Evolutionary conservation across 2,329 filamentous ascomycete species (phyloP).

Genomic region (Lachnellula willkommii): DNA sequence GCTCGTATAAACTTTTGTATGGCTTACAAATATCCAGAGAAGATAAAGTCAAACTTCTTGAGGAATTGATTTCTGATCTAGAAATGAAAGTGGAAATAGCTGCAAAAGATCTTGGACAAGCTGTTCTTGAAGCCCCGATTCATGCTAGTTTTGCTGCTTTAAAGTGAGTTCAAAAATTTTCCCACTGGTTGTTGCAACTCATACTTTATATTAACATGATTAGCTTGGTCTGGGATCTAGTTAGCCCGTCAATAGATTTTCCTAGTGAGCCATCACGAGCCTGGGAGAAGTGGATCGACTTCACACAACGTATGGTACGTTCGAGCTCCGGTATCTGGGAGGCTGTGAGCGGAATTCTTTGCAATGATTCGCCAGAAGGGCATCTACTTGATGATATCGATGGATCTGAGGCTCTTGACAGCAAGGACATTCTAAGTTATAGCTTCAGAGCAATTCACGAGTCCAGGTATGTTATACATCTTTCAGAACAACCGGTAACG

Average conservation of each 20-base stretch:
- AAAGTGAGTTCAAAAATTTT: constrained; percentile 38
- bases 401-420: constrained; percentile 64
- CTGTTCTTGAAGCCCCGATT: constrained; percentile 60
- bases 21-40: constrained; percentile 45
- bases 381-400: constrained; percentile 73
- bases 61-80: constrained; percentile 53
- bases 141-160: constrained; percentile 67
- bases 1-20: constrained; percentile 66
- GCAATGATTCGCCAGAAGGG: constrained; percentile 91
- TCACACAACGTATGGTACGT: constrained; percentile 51
- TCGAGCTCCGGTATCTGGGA: constrained; percentile 69
- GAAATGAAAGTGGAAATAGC: constrained; percentile 61
- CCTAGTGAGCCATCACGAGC: not conserved
- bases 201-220: not conserved
- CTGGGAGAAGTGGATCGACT: constrained; percentile 12
- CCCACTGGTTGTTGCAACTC: not conserved
- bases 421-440: constrained; percentile 88
- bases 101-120: constrained; percentile 57
- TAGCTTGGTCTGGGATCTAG: constrained; percentile 26
- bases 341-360: constrained; percentile 71
- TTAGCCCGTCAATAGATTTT: constrained; percentile 12
- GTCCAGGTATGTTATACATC: constrained; percentile 57
- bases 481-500: not conserved
- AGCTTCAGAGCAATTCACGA: constrained; percentile 95
- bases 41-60: constrained; percentile 47